A percentile compares a stretch with the other conserved stretches of the same genome.
Conservation (phyloP, 306 rosid genomes). For the Rosa persica region DNA sequence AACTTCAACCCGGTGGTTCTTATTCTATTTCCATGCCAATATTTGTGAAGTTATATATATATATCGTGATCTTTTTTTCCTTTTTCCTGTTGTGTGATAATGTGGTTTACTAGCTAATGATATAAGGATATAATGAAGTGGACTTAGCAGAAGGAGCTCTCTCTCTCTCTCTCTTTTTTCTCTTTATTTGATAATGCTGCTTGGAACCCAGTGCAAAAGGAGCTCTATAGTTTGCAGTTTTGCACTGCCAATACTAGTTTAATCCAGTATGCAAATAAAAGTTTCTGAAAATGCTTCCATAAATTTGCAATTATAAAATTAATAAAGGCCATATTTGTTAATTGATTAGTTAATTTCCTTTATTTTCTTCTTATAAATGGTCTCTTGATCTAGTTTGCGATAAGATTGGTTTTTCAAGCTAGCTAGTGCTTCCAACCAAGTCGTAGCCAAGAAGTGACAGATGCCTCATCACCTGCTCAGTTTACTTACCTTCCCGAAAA, state of each 20-base stretch:
- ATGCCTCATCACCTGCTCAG: constrained; percentile 20
- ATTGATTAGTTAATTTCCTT: background rate
- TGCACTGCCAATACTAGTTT: background rate
- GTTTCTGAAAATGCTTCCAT: background rate
- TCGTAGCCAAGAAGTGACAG: constrained; percentile 10
- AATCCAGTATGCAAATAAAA: background rate
- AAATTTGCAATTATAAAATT: background rate
- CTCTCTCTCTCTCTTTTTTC: background rate
- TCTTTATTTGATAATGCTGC: background rate
- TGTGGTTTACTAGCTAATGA: background rate
- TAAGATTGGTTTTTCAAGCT: background rate
- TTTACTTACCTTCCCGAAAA: constrained; percentile 24
- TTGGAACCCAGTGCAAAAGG: background rate
- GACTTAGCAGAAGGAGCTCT: background rate
- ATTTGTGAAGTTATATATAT: background rate
- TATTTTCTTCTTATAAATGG: background rate
- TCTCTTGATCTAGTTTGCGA: background rate
- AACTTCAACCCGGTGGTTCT: background rate
- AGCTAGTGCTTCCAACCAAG: background rate
- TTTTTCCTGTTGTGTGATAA: background rate
- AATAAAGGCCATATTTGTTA: background rate
- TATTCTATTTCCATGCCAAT: background rate
- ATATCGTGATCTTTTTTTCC: background rate
- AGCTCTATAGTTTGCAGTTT: background rate
- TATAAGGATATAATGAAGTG: background rate